These are phyloP conservation scores for Myriosclerotinia curreyana DNA, from an alignment of 2,329 filamentous ascomycete genomes.

Conservation along the genomic window DNA sequence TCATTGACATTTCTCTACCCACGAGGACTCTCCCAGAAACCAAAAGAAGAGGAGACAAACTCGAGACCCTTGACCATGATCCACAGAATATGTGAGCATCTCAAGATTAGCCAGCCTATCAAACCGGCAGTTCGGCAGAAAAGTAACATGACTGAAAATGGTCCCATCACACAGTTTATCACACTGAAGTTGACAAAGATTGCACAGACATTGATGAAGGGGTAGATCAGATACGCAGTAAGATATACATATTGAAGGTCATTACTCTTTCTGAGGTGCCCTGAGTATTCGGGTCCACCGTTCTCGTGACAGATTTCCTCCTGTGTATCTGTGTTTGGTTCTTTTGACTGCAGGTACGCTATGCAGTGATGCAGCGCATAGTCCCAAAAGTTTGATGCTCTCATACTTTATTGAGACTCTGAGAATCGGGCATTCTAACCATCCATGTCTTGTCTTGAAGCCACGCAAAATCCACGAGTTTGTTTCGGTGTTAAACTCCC, in stretches of 20 bases:
- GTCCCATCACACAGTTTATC: not conserved
- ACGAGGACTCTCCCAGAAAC: not conserved
- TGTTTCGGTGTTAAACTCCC: not conserved
- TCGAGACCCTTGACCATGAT: slow-evolving; percentile 4
- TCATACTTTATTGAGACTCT: not conserved
- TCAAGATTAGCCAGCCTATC: not conserved
- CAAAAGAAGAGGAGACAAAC: not conserved
- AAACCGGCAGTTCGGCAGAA: not conserved
- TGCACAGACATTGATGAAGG: slow-evolving; percentile 20
- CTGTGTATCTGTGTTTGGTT: too few species aligned
- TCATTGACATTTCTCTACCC: too few species aligned
- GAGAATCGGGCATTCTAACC: not conserved
- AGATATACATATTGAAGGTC: not conserved
- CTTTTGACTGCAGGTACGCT: not conserved
- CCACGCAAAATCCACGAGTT: slow-evolving; percentile 5
- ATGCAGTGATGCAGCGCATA: not conserved
- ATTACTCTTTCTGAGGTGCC: not conserved
- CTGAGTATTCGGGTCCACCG: not conserved
- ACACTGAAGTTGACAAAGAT: not conserved
- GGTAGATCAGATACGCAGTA: not conserved
- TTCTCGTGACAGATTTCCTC: not conserved
- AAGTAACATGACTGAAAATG: slow-evolving; percentile 15
- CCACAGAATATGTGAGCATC: not conserved
- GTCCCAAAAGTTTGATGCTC: not conserved
- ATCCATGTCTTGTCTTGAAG: not conserved